phyloP scores from a whole-genome alignment of 1,284 basidiomycete genomes.

The Austroboletus novae-zelandiae region DNA sequence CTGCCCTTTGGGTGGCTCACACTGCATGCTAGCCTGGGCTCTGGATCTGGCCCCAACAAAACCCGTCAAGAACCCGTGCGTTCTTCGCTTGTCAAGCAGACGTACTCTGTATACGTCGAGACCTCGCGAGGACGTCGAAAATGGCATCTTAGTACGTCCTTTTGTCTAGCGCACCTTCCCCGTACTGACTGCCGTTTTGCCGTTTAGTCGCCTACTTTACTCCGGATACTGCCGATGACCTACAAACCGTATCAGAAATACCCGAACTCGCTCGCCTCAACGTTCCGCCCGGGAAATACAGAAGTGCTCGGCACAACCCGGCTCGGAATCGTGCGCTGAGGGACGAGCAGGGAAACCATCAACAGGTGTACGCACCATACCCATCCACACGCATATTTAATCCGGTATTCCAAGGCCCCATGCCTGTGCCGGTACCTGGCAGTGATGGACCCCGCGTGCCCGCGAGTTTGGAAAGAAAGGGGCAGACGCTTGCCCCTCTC shows the following conservation, averaged over 20 bases:
- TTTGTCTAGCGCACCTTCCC: not conserved
- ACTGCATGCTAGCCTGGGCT: slow-evolving; percentile 29
- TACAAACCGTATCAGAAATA: slow-evolving; percentile 58
- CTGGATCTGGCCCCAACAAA: slow-evolving; percentile 37
- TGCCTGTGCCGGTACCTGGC: not conserved
- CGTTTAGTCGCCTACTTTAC: slow-evolving; percentile 69
- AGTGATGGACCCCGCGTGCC: slow-evolving; percentile 3
- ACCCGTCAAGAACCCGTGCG: slow-evolving; percentile 38
- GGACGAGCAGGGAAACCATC: slow-evolving; percentile 20
- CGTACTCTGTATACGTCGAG: slow-evolving; percentile 73
- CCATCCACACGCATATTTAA: slow-evolving; percentile 25
- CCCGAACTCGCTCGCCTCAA: slow-evolving; percentile 49
- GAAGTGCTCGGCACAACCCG: slow-evolving; percentile 53
- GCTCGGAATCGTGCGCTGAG: slow-evolving; percentile 28
- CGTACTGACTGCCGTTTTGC: slow-evolving; percentile 7
- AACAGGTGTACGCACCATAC: slow-evolving; percentile 33
- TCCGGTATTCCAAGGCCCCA: slow-evolving; percentile 7
- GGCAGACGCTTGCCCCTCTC: slow-evolving; percentile 48
- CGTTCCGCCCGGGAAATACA: slow-evolving; percentile 60
- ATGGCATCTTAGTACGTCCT: slow-evolving; percentile 71
- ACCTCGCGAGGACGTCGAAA: slow-evolving; percentile 61
- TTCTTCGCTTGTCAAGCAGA: slow-evolving; percentile 69
- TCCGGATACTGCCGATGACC: slow-evolving; percentile 52
- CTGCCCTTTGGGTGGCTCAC: slow-evolving; percentile 5
- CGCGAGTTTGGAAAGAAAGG: slow-evolving; percentile 16